Percentiles rank a stretch among this genome's conserved stretches.
Conservation (phyloP, 2,329 filamentous ascomycete species). For the Neonectria magnoliae region DNA sequence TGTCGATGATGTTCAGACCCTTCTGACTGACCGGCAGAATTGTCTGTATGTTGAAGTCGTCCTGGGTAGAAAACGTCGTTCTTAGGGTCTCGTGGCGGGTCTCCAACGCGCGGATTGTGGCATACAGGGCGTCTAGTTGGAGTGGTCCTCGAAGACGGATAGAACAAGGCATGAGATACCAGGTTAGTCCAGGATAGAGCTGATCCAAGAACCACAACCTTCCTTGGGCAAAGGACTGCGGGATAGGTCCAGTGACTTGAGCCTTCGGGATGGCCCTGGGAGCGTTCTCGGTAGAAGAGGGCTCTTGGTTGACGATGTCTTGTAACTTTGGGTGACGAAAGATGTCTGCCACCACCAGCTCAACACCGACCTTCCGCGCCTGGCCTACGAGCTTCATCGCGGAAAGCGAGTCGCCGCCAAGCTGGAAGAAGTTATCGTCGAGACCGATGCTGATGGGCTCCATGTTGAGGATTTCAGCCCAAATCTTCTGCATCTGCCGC, state of each 20-base stretch:
- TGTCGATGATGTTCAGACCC: constrained; percentile 7
- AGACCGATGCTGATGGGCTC: constrained; percentile 47
- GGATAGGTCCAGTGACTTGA: constrained; percentile 3
- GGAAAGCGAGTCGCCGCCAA: background rate
- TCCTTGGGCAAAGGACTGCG: constrained; percentile 31
- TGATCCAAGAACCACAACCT: constrained; percentile 35
- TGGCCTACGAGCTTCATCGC: background rate
- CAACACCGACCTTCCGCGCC: constrained; percentile 50
- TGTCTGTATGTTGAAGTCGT: constrained; percentile 12
- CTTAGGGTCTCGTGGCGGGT: background rate
- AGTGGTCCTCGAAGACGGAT: constrained; percentile 24
- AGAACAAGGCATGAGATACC: constrained; percentile 29
- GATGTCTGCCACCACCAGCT: constrained; percentile 52
- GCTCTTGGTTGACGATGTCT: constrained; percentile 12
- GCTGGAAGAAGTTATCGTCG: constrained; percentile 53
- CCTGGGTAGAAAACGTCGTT: constrained; percentile 24
- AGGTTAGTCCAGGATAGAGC: constrained; percentile 25
- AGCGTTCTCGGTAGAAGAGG: constrained; percentile 11
- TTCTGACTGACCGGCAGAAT: constrained; percentile 7
- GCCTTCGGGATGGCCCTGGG: background rate
- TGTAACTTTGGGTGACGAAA: constrained; percentile 41
- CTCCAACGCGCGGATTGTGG: constrained; percentile 26
- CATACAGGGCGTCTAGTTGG: constrained; percentile 7
- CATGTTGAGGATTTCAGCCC: constrained; percentile 50
- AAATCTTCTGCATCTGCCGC: constrained; percentile 46